These are phyloP conservation scores for Boletus rubroflammeus DNA, from an alignment of 768 basidiomycete genomes.

Conservation along the genomic window DNA sequence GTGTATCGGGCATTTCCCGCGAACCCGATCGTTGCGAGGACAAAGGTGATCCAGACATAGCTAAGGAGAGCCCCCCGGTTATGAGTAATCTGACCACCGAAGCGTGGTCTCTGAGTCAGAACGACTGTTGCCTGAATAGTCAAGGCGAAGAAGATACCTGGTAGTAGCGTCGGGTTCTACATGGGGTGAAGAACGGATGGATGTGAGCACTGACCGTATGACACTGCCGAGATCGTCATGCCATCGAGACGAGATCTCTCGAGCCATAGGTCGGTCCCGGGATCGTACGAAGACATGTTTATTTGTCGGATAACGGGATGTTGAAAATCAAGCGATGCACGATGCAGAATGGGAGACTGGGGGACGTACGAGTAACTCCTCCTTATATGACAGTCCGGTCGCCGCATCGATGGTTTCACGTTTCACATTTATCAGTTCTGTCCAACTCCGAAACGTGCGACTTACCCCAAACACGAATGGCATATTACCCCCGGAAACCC, in stretches of 20 bases:
- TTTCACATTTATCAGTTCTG: neutral
- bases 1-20: slow-evolving; percentile 26
- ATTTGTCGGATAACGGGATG: neutral
- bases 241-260: slow-evolving; percentile 27
- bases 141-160: slow-evolving; percentile 24
- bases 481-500: neutral
- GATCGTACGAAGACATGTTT: slow-evolving; percentile 17
- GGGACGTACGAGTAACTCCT: neutral
- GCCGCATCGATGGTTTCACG: too few species aligned
- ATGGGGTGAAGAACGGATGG: neutral
- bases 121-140: slow-evolving; percentile 16
- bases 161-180: neutral
- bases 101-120: slow-evolving; percentile 3
- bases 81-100: neutral
- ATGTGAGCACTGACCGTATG: slow-evolving; percentile 15
- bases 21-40: slow-evolving; percentile 25
- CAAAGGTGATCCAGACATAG: slow-evolving; percentile 27
- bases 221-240: slow-evolving; percentile 17
- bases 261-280: slow-evolving; percentile 24
- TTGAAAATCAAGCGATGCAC: neutral
- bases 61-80: slow-evolving; percentile 10
- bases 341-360: neutral
- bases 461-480: too few species aligned
- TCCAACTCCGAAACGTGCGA: too few species aligned
- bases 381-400: neutral